Conservation (phyloP, 2,329 filamentous ascomycete species). For the Sclerotinia nivalis region DNA sequence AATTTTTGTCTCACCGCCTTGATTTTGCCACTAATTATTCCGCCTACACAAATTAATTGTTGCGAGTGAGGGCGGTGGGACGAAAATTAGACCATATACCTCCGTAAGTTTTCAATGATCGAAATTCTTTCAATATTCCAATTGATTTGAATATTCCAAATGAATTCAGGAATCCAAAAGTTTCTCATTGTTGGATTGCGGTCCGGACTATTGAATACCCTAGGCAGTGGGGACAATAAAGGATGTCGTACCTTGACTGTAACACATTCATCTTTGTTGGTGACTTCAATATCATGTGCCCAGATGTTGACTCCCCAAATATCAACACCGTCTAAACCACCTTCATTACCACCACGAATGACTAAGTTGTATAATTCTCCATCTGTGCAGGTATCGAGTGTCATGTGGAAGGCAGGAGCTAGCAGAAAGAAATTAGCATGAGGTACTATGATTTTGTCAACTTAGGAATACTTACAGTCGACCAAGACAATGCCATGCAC, state of each 20-base stretch:
- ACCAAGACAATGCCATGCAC: slow-evolving; percentile 35
- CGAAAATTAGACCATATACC: too few relatives aligned
- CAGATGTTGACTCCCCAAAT: slow-evolving; percentile 56
- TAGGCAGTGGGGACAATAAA: background rate
- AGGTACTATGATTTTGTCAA: background rate
- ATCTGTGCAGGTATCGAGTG: slow-evolving; percentile 51
- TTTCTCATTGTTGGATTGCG: too few relatives aligned
- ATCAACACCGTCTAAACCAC: slow-evolving; percentile 58
- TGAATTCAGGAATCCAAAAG: too few relatives aligned
- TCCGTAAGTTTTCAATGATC: too few relatives aligned
- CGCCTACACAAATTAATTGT: too few relatives aligned
- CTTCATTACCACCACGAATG: slow-evolving; percentile 53
- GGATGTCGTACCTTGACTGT: slow-evolving; percentile 49
- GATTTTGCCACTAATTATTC: too few relatives aligned
- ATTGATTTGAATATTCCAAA: too few relatives aligned
- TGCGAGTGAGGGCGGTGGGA: too few relatives aligned
- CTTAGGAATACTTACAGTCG: slow-evolving; percentile 27
- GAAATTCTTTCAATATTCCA: too few relatives aligned
- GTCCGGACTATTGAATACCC: too few relatives aligned
- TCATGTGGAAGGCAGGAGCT: slow-evolving; percentile 45
- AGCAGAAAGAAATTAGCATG: slow-evolving; percentile 19
- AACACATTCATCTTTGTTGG: slow-evolving; percentile 63
- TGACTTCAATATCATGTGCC: slow-evolving; percentile 61
- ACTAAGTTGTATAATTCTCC: slow-evolving; percentile 58
- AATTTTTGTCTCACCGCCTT: too few relatives aligned